phyloP scores from a whole-genome alignment of 768 basidiomycete genomes.

The Amanita muscaria region DNA sequence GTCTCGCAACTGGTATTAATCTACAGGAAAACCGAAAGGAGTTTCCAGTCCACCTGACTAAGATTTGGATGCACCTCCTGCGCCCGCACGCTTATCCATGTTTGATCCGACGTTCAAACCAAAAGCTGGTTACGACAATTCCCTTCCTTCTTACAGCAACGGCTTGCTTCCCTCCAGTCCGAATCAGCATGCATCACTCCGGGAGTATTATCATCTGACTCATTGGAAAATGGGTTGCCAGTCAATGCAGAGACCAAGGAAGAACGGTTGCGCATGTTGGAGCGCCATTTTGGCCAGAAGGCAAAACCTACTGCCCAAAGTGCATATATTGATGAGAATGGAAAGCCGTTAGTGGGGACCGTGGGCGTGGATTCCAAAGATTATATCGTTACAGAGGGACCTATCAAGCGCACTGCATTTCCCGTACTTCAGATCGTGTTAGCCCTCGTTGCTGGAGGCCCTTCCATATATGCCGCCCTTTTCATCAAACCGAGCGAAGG shows the following conservation, averaged over 20 bases:
- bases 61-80: constrained; percentile 19
- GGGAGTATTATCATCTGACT: constrained; percentile 26
- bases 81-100: constrained; percentile 14
- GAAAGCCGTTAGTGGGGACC: constrained; percentile 46
- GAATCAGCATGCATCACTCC: constrained; percentile 8
- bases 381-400: constrained; percentile 51
- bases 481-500: constrained; percentile 46
- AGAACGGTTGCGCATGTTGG: constrained; percentile 63
- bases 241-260: constrained; percentile 49
- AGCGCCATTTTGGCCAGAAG: constrained; percentile 54
- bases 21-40: constrained; percentile 11
- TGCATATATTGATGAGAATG: constrained; percentile 33
- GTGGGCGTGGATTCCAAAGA: constrained; percentile 53
- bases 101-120: constrained; percentile 24
- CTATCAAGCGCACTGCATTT: constrained; percentile 44
- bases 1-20: constrained; percentile 54
- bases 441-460: constrained; percentile 41
- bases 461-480: constrained; percentile 54
- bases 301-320: constrained; percentile 17
- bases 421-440: constrained; percentile 42
- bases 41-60: constrained; percentile 13
- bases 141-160: constrained; percentile 11
- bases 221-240: constrained; percentile 31
- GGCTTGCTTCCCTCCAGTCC: neutral
- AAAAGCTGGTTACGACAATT: constrained; percentile 13